phyloP scores from a whole-genome alignment of 495 filamentous ascomycete species.

The Elasticomyces elasticus region DNA sequence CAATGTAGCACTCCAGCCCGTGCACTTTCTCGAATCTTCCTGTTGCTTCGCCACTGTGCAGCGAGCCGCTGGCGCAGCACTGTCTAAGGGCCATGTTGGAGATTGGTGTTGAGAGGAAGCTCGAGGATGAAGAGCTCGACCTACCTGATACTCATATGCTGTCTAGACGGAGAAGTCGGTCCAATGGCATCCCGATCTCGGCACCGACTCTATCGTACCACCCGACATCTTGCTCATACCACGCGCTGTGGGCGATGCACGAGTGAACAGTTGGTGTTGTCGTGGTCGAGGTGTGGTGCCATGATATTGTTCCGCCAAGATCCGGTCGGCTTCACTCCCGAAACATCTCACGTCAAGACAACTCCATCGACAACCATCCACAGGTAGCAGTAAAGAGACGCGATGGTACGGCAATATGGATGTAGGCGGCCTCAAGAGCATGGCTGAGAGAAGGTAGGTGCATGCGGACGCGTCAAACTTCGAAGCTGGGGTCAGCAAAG shows the following conservation, averaged over 20 bases:
- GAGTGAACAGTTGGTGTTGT: too few species aligned
- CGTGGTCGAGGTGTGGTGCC: too few species aligned
- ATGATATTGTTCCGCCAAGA: too few species aligned
- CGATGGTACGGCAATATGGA: background rate
- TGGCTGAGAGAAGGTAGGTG: constrained; percentile 45
- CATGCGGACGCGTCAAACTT: constrained; percentile 84
- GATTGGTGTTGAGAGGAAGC: background rate
- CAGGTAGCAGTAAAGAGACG: background rate
- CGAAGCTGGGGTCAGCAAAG: constrained; percentile 52
- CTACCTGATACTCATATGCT: background rate
- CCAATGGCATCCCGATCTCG: background rate
- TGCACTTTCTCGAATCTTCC: constrained; percentile 25
- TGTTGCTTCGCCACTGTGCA: constrained; percentile 25
- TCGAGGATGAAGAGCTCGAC: background rate
- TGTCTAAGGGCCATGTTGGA: constrained; percentile 9
- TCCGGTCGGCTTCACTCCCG: too few species aligned
- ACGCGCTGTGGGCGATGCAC: too few species aligned
- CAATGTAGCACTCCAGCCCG: constrained; percentile 27
- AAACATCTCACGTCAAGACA: too few species aligned
- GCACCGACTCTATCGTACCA: too few species aligned
- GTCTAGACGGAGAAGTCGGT: background rate
- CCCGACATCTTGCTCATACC: background rate
- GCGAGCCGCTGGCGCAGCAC: constrained; percentile 26
- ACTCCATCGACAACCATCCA: too few species aligned
- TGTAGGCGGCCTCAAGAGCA: background rate